Evolutionary conservation across 345 rosid species (phyloP).

Genomic region (Salix viminalis): DNA sequence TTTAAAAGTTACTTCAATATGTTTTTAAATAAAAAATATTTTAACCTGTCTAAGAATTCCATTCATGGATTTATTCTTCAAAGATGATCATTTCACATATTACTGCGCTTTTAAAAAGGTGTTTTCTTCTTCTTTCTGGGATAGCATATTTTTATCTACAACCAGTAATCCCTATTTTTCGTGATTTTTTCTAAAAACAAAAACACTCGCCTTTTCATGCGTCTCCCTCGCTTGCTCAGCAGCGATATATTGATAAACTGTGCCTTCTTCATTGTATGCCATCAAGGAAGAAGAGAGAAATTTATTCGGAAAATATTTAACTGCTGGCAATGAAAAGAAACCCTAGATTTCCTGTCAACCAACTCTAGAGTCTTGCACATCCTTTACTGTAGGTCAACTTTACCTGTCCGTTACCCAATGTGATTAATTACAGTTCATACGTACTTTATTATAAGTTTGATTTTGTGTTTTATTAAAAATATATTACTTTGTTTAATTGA

Average conservation of each 20-base stretch:
- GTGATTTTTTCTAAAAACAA: too few species aligned
- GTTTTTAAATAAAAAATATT: too few species aligned
- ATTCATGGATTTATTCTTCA: too few species aligned
- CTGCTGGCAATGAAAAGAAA: background rate
- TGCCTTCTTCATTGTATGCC: background rate
- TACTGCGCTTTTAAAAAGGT: background rate
- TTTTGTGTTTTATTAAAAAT: too few species aligned
- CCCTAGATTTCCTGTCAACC: background rate
- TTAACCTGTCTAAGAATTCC: too few species aligned
- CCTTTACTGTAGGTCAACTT: background rate
- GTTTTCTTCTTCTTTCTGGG: too few species aligned
- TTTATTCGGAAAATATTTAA: background rate
- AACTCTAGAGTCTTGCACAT: background rate
- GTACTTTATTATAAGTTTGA: too few species aligned
- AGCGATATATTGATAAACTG: background rate
- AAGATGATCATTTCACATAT: too few species aligned
- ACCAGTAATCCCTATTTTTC: too few species aligned
- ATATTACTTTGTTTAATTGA: background rate
- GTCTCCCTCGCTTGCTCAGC: background rate
- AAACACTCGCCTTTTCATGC: background rate
- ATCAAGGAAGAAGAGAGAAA: background rate
- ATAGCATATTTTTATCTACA: too few species aligned
- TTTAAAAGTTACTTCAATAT: too few species aligned
- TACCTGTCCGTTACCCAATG: background rate
- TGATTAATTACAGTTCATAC: too few species aligned